These are phyloP conservation scores for Emmonsia crescens DNA, from an alignment of 2,329 filamentous ascomycete species.

Conservation along the genomic window DNA sequence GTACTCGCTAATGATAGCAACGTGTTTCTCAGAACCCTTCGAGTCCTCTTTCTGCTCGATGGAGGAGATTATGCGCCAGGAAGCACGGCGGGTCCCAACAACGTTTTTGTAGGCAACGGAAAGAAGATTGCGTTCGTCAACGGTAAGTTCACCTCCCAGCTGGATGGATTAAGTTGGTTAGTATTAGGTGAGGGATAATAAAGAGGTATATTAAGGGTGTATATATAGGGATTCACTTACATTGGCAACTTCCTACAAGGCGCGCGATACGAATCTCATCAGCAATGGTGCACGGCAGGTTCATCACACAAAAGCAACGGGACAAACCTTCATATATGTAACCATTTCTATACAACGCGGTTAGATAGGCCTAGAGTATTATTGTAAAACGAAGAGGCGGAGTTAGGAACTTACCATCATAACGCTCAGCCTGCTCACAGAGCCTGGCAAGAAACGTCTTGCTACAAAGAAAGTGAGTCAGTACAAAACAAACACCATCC, in stretches of 20 bases:
- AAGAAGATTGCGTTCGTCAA: slow-evolving; percentile 76
- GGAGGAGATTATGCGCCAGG: slow-evolving; percentile 98
- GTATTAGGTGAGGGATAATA: slow-evolving; percentile 13
- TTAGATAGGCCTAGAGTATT: slow-evolving; percentile 8
- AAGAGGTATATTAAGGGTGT: slow-evolving; percentile 8
- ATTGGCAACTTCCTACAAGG: slow-evolving; percentile 78
- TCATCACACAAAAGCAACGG: background rate
- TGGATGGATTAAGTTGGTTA: slow-evolving; percentile 25
- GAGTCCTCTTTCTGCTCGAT: slow-evolving; percentile 99
- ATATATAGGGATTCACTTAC: slow-evolving; percentile 36
- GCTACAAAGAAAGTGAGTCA: slow-evolving; percentile 46
- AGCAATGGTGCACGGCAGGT: background rate
- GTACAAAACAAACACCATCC: slow-evolving; percentile 16
- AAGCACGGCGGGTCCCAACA: slow-evolving; percentile 92
- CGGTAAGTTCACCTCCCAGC: slow-evolving; percentile 57
- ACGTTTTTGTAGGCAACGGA: slow-evolving; percentile 99
- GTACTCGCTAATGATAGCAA: slow-evolving; percentile 88
- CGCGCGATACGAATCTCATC: background rate
- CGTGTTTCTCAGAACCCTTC: slow-evolving; percentile 94
- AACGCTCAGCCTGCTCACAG: slow-evolving; percentile 99
- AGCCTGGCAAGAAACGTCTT: slow-evolving; percentile 99
- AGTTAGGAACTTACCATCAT: slow-evolving; percentile 61
- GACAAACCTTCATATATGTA: slow-evolving; percentile 84
- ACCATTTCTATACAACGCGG: slow-evolving; percentile 66
- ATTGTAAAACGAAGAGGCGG: background rate